Base-by-base conservation (phyloP, 208 protist genomes). In the Herpetomonas tarakana region DNA sequence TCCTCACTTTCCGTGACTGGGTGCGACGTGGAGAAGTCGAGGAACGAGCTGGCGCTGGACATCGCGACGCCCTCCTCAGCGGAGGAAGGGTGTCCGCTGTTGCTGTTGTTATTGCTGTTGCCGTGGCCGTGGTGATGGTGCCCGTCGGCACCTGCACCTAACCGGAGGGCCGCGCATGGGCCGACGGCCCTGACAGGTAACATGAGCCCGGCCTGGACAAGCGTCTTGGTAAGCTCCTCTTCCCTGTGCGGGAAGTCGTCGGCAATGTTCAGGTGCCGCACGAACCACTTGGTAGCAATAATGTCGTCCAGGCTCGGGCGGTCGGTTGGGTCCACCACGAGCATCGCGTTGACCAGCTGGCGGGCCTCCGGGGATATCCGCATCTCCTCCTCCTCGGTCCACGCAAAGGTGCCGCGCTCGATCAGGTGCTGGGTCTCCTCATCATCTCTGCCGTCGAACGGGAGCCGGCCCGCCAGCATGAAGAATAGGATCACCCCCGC, bases 401-500 rank as follows among this genome's bases (percentile, higher is more conserved):
- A 92, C 35, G 30, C 44, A 52, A 91, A 80, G 41, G 75, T 61
- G 25, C 49, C 71, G 25, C 59, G 59, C 57, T 88, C 70, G 58
- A 96, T 94, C 14, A 96, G 81, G 45, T 97, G 76, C 44, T 97
- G 75, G 11, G 90, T 98, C 31, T 97, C 96, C 60, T 98, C 97
- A 51, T 99, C 86, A 58, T 88, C 79, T 21, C 82, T 78, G 29
- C 84, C 91, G 49, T 92, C 96, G 62, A 99, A 99, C 18, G 98
- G 98, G 3, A 99, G 82, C 12, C 84, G 80, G 3, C 98, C 98
- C 11, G 93, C 96, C 19, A 99, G 80, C 88, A 97, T 94, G 44
- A 97, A 93, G 60, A 88, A 96, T n/a, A 97, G 77, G 66, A 97
- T 94, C 25, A 97, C 83, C 3, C 89, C 91, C 14, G 86, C 83